These are phyloP conservation scores for Stenogyne calaminthoides DNA, from an alignment of 305 asterid species.

Conservation along the genomic window DNA sequence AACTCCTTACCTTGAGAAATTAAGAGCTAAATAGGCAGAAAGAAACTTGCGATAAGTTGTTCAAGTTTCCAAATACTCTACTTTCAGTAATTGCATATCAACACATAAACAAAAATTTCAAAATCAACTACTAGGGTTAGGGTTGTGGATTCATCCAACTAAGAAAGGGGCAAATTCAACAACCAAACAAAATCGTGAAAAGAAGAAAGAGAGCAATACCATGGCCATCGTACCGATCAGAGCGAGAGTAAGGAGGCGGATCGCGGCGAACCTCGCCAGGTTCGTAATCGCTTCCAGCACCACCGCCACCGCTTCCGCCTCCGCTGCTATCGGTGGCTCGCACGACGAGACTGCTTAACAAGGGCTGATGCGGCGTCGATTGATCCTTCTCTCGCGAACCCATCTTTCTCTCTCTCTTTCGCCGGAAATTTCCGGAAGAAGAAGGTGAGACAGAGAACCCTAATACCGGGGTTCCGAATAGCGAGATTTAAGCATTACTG, in stretches of 20 bases:
- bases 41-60: not conserved
- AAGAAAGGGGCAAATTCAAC: not conserved
- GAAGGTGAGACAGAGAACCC: slow-evolving; percentile 25
- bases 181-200: not conserved
- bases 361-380: slow-evolving; percentile 62
- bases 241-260: slow-evolving; percentile 66
- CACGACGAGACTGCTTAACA: slow-evolving; percentile 82
- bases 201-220: slow-evolving; percentile 48
- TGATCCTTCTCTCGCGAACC: slow-evolving; percentile 70
- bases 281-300: slow-evolving; percentile 69
- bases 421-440: not conserved
- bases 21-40: slow-evolving; percentile 3
- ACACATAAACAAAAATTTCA: not conserved
- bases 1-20: slow-evolving; percentile 13
- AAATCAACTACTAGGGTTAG: slow-evolving; percentile 4
- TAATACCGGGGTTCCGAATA: slow-evolving; percentile 13
- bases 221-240: slow-evolving; percentile 59
- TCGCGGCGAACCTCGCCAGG: slow-evolving; percentile 92
- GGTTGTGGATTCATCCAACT: slow-evolving; percentile 21
- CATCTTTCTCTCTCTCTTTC: slow-evolving; percentile 36
- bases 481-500: not conserved
- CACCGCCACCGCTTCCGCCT: slow-evolving; percentile 49
- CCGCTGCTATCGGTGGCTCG: slow-evolving; percentile 65
- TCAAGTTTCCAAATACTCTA: not conserved
- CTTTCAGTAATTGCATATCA: not conserved